Base-by-base conservation (phyloP, 768 basidiomycete species). In the Xerocomellus dryophilus region DNA sequence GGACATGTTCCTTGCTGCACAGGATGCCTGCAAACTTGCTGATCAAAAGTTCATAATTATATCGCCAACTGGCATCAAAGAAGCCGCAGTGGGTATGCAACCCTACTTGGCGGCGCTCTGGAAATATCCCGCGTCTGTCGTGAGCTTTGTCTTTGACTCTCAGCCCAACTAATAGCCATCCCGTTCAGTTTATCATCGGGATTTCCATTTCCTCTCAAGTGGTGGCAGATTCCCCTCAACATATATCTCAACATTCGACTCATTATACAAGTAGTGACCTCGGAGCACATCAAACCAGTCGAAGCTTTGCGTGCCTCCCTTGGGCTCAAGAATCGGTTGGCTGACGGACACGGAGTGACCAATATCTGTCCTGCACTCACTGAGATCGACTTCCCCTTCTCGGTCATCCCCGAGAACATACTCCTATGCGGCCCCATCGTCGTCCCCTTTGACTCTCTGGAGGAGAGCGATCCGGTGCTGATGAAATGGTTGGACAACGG, bases 131-230 rank as follows among this genome's bases (percentile, higher is more conserved):
- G 8, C 1, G 54, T 61, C 1, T n/a, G 54, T 56, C 39, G 3
- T 21, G 5, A 9, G 17, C 7, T 23, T 9, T 9, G 1, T 43
- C 10, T 35, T 29, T 32, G 4, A 2, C 18, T 31, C 9, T 34
- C 23, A 12, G 9, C 3, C 10, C 15, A 4, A 11, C 32, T 47
- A 4, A 53, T 36, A 6, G 9, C 10, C 23, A 29, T 20, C 38
- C n/a, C n/a, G n/a, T n/a, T n/a, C n/a, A n/a, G n/a, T n/a, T n/a
- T n/a, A n/a, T n/a, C n/a, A n/a, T n/a, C n/a, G 6, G 60, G 54
- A n/a, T 43, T 50, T 34, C 27, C 42, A 17, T 60, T 38, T 14
- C 60, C 60, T 5, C 43, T 57, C n/a, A 44, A 61, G 27, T 56
- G 59, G 60, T n/a, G n/a, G n/a, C n/a, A n/a, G n/a, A n/a, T n/a